Conservation (phyloP, 805 yeast species). For the Candida ovalis region DNA sequence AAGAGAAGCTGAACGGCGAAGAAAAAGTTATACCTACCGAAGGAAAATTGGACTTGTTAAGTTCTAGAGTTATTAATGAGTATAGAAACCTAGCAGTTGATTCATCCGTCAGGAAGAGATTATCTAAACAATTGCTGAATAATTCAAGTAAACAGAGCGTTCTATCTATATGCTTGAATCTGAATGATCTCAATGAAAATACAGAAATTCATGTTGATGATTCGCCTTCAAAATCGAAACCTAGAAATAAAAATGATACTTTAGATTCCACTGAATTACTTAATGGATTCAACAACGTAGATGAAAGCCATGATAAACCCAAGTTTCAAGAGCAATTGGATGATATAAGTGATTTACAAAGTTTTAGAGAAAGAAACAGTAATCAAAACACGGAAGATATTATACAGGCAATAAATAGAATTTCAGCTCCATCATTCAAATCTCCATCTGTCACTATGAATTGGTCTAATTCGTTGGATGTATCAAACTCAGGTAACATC, state of each 20-base stretch:
- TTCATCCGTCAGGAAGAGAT: constrained; percentile 16
- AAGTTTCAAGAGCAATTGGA: constrained; percentile 1
- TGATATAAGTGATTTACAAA: neutral
- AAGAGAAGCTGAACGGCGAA: neutral
- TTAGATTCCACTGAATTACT: constrained; percentile 7
- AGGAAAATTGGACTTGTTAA: constrained; percentile 54
- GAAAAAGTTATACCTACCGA: constrained; percentile 6
- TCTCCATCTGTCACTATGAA: constrained; percentile 34
- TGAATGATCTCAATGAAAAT: constrained; percentile 13
- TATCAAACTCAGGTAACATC: constrained; percentile 16
- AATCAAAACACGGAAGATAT: constrained; percentile 13
- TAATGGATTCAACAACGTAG: constrained; percentile 3
- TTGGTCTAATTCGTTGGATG: constrained; percentile 34
- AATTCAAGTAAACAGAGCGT: constrained; percentile 18
- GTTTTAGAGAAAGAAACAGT: neutral
- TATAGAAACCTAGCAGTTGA: constrained; percentile 39
- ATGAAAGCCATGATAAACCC: neutral
- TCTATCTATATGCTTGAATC: constrained; percentile 17
- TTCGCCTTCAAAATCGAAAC: constrained; percentile 20
- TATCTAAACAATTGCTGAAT: constrained; percentile 23
- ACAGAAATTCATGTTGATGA: constrained; percentile 14
- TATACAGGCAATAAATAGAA: constrained; percentile 15
- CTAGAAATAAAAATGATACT: neutral
- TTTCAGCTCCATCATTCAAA: constrained; percentile 26
- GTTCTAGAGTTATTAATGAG: constrained; percentile 71